These are phyloP conservation scores for Ampelocalamus luodianensis DNA, from an alignment of 176 grass and related monocot genomes.

Conservation along the genomic window DNA sequence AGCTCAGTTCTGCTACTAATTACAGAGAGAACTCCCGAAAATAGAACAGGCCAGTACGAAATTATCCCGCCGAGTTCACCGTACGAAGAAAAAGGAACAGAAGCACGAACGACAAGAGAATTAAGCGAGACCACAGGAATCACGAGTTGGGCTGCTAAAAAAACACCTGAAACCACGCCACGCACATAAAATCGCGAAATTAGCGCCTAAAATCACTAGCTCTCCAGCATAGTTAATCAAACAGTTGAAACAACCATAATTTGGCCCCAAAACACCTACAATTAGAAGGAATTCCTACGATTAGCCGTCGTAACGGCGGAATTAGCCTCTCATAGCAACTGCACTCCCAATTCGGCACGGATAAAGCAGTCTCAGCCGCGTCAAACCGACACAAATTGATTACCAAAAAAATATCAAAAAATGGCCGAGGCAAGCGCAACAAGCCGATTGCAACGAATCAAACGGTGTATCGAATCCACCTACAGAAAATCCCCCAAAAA, in stretches of 20 bases:
- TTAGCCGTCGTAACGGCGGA: neutral
- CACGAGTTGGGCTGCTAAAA: neutral
- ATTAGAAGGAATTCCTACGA: conserved; percentile 4
- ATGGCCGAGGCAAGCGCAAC: neutral
- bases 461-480: conserved; percentile 7
- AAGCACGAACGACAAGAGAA: neutral
- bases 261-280: neutral
- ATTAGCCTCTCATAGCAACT: neutral
- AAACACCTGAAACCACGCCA: neutral
- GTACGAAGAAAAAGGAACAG: neutral
- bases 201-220: neutral
- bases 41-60: neutral
- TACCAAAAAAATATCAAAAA: neutral
- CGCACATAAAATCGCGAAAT: conserved; percentile 11
- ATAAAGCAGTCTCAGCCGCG: neutral
- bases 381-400: conserved; percentile 3
- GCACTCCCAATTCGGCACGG: conserved; percentile 20
- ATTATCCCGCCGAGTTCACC: neutral
- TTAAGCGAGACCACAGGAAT: neutral
- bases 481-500: neutral
- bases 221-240: conserved; percentile 10
- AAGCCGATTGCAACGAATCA: conserved; percentile 4
- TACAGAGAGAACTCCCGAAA: neutral
- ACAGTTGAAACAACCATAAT: conserved; percentile 25
- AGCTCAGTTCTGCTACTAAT: conserved; percentile 9